These are phyloP conservation scores for Singerocomus rubriflavus DNA, from an alignment of 1,284 basidiomycete genomes.

Conservation along the genomic window DNA sequence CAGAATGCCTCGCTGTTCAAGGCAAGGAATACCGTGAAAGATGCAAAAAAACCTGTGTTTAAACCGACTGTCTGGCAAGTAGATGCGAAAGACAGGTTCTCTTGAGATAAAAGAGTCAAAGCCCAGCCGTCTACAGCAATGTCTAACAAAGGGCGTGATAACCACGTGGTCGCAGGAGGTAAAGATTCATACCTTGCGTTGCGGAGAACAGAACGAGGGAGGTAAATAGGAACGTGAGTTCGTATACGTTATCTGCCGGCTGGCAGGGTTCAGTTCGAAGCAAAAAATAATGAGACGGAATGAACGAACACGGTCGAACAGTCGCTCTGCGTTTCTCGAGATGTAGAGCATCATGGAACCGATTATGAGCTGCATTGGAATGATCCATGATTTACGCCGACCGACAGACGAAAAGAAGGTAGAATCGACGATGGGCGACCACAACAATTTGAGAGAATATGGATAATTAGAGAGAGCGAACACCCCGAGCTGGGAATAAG, in stretches of 20 bases:
- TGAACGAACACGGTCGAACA: conserved; percentile 75
- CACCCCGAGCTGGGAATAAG: conserved; percentile 94
- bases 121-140: conserved; percentile 99
- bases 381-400: conserved; percentile 97
- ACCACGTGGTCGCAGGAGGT: not conserved
- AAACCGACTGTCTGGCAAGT: conserved; percentile 98
- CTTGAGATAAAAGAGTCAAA: conserved; percentile 91
- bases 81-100: conserved; percentile 94
- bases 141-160: conserved; percentile 47
- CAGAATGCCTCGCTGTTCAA: conserved; percentile 93
- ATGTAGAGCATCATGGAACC: conserved; percentile 89
- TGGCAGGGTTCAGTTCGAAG: conserved; percentile 35
- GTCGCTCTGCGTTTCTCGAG: conserved; percentile 73
- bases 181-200: conserved; percentile 74
- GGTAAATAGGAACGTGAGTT: conserved; percentile 87
- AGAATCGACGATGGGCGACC: conserved; percentile 98
- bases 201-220: conserved; percentile 93
- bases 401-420: conserved; percentile 81
- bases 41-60: conserved; percentile 94
- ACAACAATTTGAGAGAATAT: conserved; percentile 95
- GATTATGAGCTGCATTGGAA: conserved; percentile 93
- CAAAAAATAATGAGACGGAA: not conserved
- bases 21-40: conserved; percentile 97
- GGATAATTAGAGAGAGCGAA: conserved; percentile 96
- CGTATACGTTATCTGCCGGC: conserved; percentile 79